Evolutionary conservation across 1,139 yeast species (phyloP).

Genomic region (Lodderomyces jiufengensis): DNA sequence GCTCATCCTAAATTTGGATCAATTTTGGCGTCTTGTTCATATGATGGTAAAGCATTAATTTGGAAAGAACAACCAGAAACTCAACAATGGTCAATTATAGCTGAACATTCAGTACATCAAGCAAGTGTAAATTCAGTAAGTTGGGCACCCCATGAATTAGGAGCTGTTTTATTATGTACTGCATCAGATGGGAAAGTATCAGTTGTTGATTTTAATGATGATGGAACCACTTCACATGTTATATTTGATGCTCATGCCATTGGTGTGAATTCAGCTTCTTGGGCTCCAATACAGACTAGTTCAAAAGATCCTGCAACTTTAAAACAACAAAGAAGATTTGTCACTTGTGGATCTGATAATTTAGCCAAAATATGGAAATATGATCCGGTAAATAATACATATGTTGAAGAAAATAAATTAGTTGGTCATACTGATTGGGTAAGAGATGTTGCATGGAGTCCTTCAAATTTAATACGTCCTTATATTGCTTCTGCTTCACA

Average conservation of each 20-base stretch:
- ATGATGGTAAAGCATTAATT: constrained; percentile 89
- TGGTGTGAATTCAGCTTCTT: constrained; percentile 90
- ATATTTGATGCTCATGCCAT: constrained; percentile 81
- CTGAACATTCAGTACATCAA: constrained; percentile 83
- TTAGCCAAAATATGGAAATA: constrained; percentile 87
- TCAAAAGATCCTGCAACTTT: constrained; percentile 29
- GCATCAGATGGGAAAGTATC: constrained; percentile 93
- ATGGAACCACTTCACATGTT: constrained; percentile 71
- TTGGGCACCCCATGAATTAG: constrained; percentile 98
- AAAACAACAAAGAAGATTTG: constrained; percentile 55
- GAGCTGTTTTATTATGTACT: constrained; percentile 85
- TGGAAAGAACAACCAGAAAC: constrained; percentile 87
- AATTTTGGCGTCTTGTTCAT: constrained; percentile 89
- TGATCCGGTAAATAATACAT: constrained; percentile 54
- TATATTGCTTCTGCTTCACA: constrained; percentile 98
- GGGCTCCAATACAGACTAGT: constrained; percentile 74
- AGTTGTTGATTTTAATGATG: constrained; percentile 86
- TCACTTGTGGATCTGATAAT: constrained; percentile 94
- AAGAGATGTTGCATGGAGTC: constrained; percentile 98
- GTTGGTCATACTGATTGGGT: constrained; percentile 98
- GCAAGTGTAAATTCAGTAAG: constrained; percentile 92
- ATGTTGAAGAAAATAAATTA: constrained; percentile 69
- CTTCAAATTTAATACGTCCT: constrained; percentile 78
- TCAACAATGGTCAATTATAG: constrained; percentile 83
- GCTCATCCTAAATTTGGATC: constrained; percentile 98